A percentile compares a stretch with the other conserved stretches of the same genome.
Conservation (phyloP, 108 stramenopile genomes). For the Phaeodactylum tricornutum region DNA sequence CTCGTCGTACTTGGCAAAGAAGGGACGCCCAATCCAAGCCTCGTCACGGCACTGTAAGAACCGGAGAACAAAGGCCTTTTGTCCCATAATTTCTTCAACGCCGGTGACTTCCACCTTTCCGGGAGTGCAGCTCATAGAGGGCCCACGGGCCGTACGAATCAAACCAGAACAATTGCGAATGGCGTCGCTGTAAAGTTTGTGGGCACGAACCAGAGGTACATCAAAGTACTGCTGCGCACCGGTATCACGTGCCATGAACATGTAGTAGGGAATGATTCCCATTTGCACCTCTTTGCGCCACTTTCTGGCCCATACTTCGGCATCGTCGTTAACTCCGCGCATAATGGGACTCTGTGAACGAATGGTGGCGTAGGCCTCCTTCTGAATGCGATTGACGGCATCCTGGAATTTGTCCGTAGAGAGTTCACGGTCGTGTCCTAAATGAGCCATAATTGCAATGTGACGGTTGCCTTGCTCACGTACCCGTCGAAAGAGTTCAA, state of each 20-base stretch:
- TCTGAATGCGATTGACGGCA: constrained; percentile 36
- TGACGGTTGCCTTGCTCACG: constrained; percentile 39
- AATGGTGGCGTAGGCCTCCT: constrained; percentile 37
- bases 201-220: constrained; percentile 41
- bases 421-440: constrained; percentile 36
- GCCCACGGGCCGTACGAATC: constrained; percentile 49
- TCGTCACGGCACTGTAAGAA: constrained; percentile 57
- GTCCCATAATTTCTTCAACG: constrained; percentile 36
- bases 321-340: constrained; percentile 46
- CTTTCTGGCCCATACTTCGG: constrained; percentile 44
- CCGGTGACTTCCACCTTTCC: constrained; percentile 56
- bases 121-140: constrained; percentile 49
- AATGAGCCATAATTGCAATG: constrained; percentile 50
- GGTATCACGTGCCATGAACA: constrained; percentile 59
- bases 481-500: constrained; percentile 29
- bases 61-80: constrained; percentile 40
- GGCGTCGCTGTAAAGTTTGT: constrained; percentile 43
- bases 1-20: constrained; percentile 49
- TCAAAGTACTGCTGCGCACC: constrained; percentile 48
- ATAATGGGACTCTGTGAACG: constrained; percentile 54
- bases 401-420: constrained; percentile 22
- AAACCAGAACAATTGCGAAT: constrained; percentile 33
- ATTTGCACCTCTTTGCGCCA: constrained; percentile 40
- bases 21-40: constrained; percentile 36
- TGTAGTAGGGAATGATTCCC: constrained; percentile 57